phyloP scores from a whole-genome alignment of 176 grass and related monocot species.

The Avena atlantica region DNA sequence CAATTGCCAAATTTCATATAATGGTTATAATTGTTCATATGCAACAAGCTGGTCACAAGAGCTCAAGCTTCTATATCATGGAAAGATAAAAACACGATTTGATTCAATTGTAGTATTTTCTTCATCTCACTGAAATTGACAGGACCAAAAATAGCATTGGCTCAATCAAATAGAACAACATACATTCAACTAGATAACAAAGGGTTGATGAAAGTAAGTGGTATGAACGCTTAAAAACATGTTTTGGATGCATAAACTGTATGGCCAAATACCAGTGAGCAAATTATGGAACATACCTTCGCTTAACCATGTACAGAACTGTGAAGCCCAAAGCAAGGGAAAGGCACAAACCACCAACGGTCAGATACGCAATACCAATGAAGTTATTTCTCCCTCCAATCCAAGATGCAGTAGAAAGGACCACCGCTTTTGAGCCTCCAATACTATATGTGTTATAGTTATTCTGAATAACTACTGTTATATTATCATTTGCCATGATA shows the following conservation, averaged over 20 bases:
- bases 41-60: not conserved
- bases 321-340: slow-evolving; percentile 69
- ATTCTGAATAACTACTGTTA: slow-evolving; percentile 88
- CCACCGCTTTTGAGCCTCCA: slow-evolving; percentile 77
- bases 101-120: not conserved
- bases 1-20: slow-evolving; percentile 23
- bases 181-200: slow-evolving; percentile 8
- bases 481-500: slow-evolving; percentile 65
- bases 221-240: slow-evolving; percentile 19
- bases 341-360: slow-evolving; percentile 72
- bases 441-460: slow-evolving; percentile 97
- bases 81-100: not conserved
- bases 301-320: slow-evolving; percentile 78
- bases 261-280: not conserved
- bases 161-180: slow-evolving; percentile 9
- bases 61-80: slow-evolving; percentile 15
- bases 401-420: slow-evolving; percentile 92
- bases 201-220: not conserved
- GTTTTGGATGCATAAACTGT: not conserved
- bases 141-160: not conserved
- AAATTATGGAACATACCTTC: slow-evolving; percentile 58
- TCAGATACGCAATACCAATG: slow-evolving; percentile 82
- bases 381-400: slow-evolving; percentile 92
- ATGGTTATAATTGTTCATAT: not conserved
- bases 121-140: slow-evolving; percentile 16